A percentile compares a stretch with the other conserved stretches of the same genome.
These are phyloP conservation scores for Cytospora paraplurivora DNA, from an alignment of 2,329 filamentous ascomycete genomes.

Conservation along the genomic window DNA sequence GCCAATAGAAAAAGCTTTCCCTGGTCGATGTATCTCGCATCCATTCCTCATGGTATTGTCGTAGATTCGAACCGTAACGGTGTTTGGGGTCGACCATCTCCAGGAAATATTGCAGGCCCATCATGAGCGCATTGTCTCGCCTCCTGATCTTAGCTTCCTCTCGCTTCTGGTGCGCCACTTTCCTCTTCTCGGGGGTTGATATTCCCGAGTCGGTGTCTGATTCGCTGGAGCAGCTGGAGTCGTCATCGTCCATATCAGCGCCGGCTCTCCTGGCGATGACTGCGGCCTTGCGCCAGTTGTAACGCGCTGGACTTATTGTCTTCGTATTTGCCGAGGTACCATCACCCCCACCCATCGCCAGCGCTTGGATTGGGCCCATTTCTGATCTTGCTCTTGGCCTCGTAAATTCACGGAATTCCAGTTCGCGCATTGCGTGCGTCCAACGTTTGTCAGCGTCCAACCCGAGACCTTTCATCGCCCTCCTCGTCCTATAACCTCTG, in stretches of 20 bases:
- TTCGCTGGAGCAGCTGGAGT: conserved; percentile 45
- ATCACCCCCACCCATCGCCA: not conserved
- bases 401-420: conserved; percentile 54
- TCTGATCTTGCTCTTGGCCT: conserved; percentile 45
- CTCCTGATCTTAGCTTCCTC: conserved; percentile 57
- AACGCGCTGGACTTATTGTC: conserved; percentile 50
- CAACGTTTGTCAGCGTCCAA: conserved; percentile 72
- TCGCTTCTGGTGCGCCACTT: conserved; percentile 43
- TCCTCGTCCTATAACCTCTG: conserved; percentile 72
- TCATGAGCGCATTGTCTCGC: conserved; percentile 70
- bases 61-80: conserved; percentile 80
- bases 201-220: conserved; percentile 43
- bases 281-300: conserved; percentile 76
- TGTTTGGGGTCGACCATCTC: conserved; percentile 88
- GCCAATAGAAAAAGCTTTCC: conserved; percentile 94
- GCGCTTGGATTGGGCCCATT: conserved; percentile 5
- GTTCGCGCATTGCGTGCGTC: conserved; percentile 65
- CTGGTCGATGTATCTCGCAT: conserved; percentile 68
- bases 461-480: conserved; percentile 69
- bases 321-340: conserved; percentile 18
- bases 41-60: conserved; percentile 84
- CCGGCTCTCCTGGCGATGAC: conserved; percentile 72
- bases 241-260: conserved; percentile 57
- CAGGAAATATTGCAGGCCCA: conserved; percentile 83
- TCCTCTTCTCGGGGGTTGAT: conserved; percentile 42